phyloP scores from a whole-genome alignment of 768 basidiomycete genomes.

The Phanerodontia chrysosporium region DNA sequence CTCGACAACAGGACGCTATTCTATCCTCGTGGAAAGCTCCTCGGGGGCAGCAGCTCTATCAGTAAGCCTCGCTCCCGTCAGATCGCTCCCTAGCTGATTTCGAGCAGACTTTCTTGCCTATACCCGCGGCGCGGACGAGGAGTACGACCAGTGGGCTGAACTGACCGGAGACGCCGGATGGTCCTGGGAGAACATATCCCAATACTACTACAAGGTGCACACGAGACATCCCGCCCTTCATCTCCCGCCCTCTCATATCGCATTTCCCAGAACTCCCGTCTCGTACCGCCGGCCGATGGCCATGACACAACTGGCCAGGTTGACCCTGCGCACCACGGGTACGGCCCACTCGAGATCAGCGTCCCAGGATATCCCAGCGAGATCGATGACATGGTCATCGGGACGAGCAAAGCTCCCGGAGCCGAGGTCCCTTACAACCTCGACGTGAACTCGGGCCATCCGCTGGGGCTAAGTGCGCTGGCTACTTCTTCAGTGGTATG shows the following conservation, averaged over 20 bases:
- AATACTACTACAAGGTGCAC: conserved; percentile 24
- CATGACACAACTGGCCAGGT: conserved; percentile 18
- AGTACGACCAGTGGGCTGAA: conserved; percentile 22
- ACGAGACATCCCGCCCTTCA: neutral
- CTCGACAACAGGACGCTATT: conserved; percentile 16
- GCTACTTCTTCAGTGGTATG: too few species aligned
- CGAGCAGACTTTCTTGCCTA: conserved; percentile 24
- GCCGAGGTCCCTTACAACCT: conserved; percentile 11
- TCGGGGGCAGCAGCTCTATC: conserved; percentile 24
- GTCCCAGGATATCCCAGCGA: conserved; percentile 12
- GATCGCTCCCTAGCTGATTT: neutral
- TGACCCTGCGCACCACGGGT: conserved; percentile 16
- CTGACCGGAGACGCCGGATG: conserved; percentile 25
- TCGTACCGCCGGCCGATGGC: conserved; percentile 16
- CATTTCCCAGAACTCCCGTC: conserved; percentile 13
- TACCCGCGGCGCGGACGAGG: conserved; percentile 23
- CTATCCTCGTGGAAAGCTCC: conserved; percentile 21
- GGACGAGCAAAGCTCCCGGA: conserved; percentile 6
- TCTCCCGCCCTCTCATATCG: neutral
- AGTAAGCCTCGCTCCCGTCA: conserved; percentile 17
- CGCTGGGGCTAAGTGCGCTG: conserved; percentile 14
- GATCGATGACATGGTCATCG: conserved; percentile 15
- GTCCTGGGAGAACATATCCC: conserved; percentile 21
- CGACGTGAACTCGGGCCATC: conserved; percentile 16
- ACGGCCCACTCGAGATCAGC: conserved; percentile 14